Evolutionary conservation across 2,329 filamentous ascomycete species (phyloP), one percentile per base, ranked within the genome.

Genomic region (Curvularia lunata): DNA sequence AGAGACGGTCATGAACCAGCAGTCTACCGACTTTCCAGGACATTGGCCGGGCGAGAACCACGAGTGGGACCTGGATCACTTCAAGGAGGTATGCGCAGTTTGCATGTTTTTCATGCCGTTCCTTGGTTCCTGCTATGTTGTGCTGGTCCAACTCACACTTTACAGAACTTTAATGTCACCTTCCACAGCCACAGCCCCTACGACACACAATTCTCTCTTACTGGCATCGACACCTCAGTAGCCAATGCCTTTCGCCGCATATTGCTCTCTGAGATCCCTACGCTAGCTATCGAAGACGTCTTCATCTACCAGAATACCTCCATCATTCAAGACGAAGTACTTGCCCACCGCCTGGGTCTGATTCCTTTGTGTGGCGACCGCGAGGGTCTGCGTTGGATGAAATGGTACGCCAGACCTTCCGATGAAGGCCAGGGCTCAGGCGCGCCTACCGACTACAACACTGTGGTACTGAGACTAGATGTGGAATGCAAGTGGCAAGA

Each of bases 201-300:
- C 74, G 88, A 97, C 71, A 83, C 91, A 42, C 89, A 89, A 54
- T 99, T 99, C 82, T 97, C 93, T 32, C 87, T 99, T 63, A 85
- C 97, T 69, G 93, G 94, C 67, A 81, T 97, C 69, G 95, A 99
- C 76, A 92, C 95, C 71, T 89, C 92, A 53, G 88, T 99, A 75
- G 92, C 95, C 73, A 99, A 99, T 77, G 95, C 96, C 73, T 97
- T 98, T 83, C 92, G 95, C 60, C 92, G 95, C 70, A 98, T 98
- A 70, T 85, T 98, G 71, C 90, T 99, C 77, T 86, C 94, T 67
- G 96, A 99, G 81, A 91, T 99, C 52, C 92, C 94, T 18, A 95
- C 92, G 2, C 85, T 99, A 45, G 95, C 96, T 66, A 93, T 99
- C 71, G 95, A 99, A 82, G 89, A 88, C 62, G 91, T 96, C 75